Percentiles rank a stretch among this genome's conserved stretches.
Conservation (phyloP, 2,329 filamentous ascomycete genomes). For the Apiospora phragmitis region DNA sequence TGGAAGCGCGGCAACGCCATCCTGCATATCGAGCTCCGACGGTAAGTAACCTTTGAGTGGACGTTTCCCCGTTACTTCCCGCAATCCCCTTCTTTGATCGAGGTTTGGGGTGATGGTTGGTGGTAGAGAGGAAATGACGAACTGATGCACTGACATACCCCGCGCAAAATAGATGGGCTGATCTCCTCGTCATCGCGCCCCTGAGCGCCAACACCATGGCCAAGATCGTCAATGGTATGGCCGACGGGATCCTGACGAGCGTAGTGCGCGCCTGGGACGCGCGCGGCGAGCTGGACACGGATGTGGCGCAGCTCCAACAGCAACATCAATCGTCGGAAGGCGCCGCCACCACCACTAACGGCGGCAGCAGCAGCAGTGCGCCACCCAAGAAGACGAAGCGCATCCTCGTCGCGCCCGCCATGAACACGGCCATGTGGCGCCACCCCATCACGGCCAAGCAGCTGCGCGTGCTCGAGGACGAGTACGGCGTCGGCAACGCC, state of each 20-base stretch:
- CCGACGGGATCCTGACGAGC: constrained; percentile 72
- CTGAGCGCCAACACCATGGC: constrained; percentile 83
- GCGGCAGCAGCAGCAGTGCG: not conserved
- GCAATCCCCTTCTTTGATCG: not conserved
- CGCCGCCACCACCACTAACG: not conserved
- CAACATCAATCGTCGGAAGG: constrained; percentile 21
- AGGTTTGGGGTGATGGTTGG: no score
- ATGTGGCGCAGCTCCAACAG: constrained; percentile 12
- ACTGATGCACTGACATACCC: not conserved
- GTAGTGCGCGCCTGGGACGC: constrained; percentile 89
- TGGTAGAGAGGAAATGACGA: no score
- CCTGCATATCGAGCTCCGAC: constrained; percentile 84
- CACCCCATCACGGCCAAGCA: constrained; percentile 81
- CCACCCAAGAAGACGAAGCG: constrained; percentile 50
- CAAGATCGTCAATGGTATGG: constrained; percentile 77
- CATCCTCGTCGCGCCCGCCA: constrained; percentile 77
- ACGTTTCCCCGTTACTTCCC: not conserved
- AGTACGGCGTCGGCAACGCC: constrained; percentile 61
- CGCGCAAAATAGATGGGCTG: constrained; percentile 65
- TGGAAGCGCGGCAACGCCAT: constrained; percentile 82
- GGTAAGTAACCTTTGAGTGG: constrained; percentile 43
- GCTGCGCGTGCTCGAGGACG: constrained; percentile 66
- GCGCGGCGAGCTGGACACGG: constrained; percentile 55
- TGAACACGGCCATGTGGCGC: constrained; percentile 90
- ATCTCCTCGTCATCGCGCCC: constrained; percentile 78